Percentiles rank a stretch among this genome's conserved stretches.
Conservation (phyloP, 805 yeast genomes). For the Hermanozyma aechmeae region DNA sequence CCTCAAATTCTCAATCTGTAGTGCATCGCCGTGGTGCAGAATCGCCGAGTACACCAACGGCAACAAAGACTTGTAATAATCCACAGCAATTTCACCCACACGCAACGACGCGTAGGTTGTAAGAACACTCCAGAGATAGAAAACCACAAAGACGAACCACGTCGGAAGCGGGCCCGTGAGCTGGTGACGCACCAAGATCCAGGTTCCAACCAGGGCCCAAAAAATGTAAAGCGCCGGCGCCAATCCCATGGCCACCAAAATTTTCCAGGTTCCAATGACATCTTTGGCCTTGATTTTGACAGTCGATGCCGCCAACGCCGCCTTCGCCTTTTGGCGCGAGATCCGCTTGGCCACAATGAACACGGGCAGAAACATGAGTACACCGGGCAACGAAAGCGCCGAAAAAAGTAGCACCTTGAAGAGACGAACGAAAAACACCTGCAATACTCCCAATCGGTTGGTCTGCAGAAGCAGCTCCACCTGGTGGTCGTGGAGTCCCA, state of each 20-base stretch:
- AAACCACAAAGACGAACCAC: slow-evolving; percentile 15
- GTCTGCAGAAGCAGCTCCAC: slow-evolving; percentile 20
- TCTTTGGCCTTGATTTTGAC: slow-evolving; percentile 34
- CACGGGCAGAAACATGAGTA: slow-evolving; percentile 29
- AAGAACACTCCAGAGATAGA: slow-evolving; percentile 26
- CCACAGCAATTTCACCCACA: slow-evolving; percentile 34
- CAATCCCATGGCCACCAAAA: slow-evolving; percentile 29
- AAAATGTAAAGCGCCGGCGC: slow-evolving; percentile 33
- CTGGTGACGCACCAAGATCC: slow-evolving; percentile 8
- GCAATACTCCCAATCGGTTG: slow-evolving; percentile 13
- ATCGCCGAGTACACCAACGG: slow-evolving; percentile 27
- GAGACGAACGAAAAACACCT: slow-evolving; percentile 17
- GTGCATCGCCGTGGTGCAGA: slow-evolving; percentile 16
- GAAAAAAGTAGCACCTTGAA: slow-evolving; percentile 18
- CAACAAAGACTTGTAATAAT: slow-evolving; percentile 28
- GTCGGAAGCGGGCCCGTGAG: slow-evolving; percentile 7
- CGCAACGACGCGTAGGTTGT: slow-evolving; percentile 34
- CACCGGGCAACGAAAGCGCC: slow-evolving; percentile 29
- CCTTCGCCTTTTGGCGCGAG: slow-evolving; percentile 24
- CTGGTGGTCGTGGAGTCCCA: slow-evolving; percentile 34
- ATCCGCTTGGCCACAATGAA: slow-evolving; percentile 25
- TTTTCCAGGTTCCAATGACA: slow-evolving; percentile 36
- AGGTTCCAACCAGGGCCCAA: slow-evolving; percentile 25
- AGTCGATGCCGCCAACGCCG: slow-evolving; percentile 28
- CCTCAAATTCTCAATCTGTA: slow-evolving; percentile 25